Percentiles rank a stretch among this genome's conserved stretches.
Conservation (phyloP, 1,139 yeast species). For the Saccharomyces hybrid region DNA sequence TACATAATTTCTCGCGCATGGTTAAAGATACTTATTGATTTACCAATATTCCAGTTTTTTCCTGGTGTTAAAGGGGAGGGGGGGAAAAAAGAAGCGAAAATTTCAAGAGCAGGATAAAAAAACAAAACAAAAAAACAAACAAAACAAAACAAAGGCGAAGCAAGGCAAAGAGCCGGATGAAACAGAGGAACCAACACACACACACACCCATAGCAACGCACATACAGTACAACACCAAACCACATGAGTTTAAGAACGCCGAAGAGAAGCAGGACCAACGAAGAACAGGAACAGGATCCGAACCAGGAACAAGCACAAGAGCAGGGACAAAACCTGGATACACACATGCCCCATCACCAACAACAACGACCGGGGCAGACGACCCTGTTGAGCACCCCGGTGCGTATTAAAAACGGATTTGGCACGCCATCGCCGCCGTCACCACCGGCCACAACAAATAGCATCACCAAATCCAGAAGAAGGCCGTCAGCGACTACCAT, state of each 20-base stretch:
- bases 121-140: background rate
- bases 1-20: background rate
- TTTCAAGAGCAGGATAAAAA: background rate
- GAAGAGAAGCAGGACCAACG: background rate
- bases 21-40: background rate
- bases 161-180: background rate
- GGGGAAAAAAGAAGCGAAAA: constrained; percentile 2
- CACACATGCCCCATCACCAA: background rate
- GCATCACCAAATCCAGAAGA: background rate
- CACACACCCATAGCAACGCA: background rate
- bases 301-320: background rate
- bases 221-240: background rate
- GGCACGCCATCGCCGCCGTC: background rate
- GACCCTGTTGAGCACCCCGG: background rate
- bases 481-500: background rate
- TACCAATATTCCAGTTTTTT: background rate
- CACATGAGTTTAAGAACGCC: background rate
- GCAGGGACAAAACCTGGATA: background rate
- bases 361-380: background rate
- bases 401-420: background rate
- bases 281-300: background rate
- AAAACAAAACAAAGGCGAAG: background rate
- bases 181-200: background rate
- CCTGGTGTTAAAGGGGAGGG: constrained; percentile 2
- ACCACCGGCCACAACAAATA: background rate